Conservation (phyloP, 768 basidiomycete species). For the Mycena galopus region DNA sequence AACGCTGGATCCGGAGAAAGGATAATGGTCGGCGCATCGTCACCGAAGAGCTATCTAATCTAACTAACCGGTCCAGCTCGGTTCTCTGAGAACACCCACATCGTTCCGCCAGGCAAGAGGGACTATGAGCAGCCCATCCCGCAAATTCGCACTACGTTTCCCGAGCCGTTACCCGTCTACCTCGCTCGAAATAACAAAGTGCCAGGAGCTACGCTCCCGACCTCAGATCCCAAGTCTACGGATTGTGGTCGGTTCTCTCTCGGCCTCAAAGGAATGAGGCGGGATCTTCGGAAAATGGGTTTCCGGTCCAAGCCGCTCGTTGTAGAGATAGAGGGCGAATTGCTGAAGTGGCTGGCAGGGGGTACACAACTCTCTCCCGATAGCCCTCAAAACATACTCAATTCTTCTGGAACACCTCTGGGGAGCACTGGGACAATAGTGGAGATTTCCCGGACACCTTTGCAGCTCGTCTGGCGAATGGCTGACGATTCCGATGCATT, state of each 20-base stretch:
- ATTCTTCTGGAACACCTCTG: slow-evolving; percentile 58
- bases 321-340: slow-evolving; percentile 73
- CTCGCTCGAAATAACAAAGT: slow-evolving; percentile 72
- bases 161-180: slow-evolving; percentile 79
- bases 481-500: slow-evolving; percentile 78
- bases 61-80: slow-evolving; percentile 58
- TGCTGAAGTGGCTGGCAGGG: slow-evolving; percentile 74
- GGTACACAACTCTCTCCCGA: slow-evolving; percentile 71
- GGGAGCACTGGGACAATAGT: slow-evolving; percentile 66
- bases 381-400: slow-evolving; percentile 38
- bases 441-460: slow-evolving; percentile 77
- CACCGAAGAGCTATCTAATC: background rate
- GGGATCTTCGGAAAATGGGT: slow-evolving; percentile 72
- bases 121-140: slow-evolving; percentile 65
- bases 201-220: slow-evolving; percentile 58
- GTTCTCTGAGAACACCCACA: slow-evolving; percentile 80
- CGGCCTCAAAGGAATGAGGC: slow-evolving; percentile 81
- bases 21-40: slow-evolving; percentile 72
- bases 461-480: slow-evolving; percentile 82
- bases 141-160: slow-evolving; percentile 70
- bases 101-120: slow-evolving; percentile 68
- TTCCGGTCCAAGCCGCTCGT: slow-evolving; percentile 74
- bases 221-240: slow-evolving; percentile 65
- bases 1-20: slow-evolving; percentile 80
- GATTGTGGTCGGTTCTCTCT: slow-evolving; percentile 83